A percentile compares a stretch with the other conserved stretches of the same genome.
phyloP scores from a whole-genome alignment of 2,329 filamentous ascomycete species.

The Aureobasidium sp. region DNA sequence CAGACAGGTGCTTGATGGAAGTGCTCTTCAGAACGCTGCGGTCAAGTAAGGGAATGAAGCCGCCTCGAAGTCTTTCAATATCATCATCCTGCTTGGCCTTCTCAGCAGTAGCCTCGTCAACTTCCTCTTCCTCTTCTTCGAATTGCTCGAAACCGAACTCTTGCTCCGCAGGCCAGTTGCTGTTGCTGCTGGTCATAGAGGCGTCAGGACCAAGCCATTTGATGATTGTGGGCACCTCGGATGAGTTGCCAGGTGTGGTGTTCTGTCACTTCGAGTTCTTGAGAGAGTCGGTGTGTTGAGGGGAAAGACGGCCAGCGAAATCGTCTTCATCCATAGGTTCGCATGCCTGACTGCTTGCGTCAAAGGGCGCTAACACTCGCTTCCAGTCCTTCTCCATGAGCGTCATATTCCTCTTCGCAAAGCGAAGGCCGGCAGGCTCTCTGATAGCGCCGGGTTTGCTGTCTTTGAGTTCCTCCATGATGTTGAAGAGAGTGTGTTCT shows the following conservation, averaged over 20 bases:
- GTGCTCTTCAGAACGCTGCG: not conserved
- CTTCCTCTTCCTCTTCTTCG: conserved; percentile 66
- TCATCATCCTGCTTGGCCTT: conserved; percentile 58
- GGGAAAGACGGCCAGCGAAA: not conserved
- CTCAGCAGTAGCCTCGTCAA: conserved; percentile 68
- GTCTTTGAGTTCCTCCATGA: conserved; percentile 37
- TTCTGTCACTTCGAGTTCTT: not conserved
- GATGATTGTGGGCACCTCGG: conserved; percentile 1
- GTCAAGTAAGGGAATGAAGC: conserved; percentile 6
- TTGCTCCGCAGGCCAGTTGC: conserved; percentile 5
- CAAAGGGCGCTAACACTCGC: not conserved
- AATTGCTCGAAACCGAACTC: conserved; percentile 60
- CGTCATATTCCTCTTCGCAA: not conserved
- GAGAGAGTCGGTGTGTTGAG: conserved; percentile 5
- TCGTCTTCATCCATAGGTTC: conserved; percentile 3
- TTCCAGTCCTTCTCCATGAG: conserved; percentile 9
- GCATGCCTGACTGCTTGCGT: not conserved
- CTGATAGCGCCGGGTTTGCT: not conserved
- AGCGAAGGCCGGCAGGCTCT: not conserved
- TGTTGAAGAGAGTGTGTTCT: conserved; percentile 70
- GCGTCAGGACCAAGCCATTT: conserved; percentile 14
- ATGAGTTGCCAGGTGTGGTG: not conserved
- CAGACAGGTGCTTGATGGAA: not conserved
- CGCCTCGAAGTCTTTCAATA: conserved; percentile 55
- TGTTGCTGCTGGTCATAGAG: not conserved